Percentiles rank a stretch among this genome's conserved stretches.
These are phyloP conservation scores for Russula ochroleuca DNA, from an alignment of 768 basidiomycete species.

Conservation along the genomic window DNA sequence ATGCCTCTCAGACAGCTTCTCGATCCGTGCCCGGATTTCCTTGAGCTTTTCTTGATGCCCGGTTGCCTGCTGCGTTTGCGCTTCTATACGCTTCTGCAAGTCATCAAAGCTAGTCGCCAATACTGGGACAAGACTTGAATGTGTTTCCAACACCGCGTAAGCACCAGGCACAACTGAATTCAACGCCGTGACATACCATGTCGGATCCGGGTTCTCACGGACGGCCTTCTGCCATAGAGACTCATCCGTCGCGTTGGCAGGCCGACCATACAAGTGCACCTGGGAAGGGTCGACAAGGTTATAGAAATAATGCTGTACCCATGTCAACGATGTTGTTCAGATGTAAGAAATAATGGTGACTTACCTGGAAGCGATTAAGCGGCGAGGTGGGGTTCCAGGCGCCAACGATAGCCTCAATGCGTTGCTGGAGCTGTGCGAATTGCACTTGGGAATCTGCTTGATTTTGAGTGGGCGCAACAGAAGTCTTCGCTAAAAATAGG, in stretches of 20 bases:
- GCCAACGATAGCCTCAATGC: constrained; percentile 58
- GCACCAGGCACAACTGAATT: constrained; percentile 7
- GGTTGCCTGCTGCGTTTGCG: constrained; percentile 61
- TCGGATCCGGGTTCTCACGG: constrained; percentile 77
- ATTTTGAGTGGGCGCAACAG: constrained; percentile 39
- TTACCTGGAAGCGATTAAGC: constrained; percentile 77
- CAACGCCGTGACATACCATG: constrained; percentile 47
- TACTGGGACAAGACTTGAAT: constrained; percentile 65
- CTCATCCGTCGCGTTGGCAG: constrained; percentile 67
- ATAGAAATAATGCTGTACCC: constrained; percentile 70
- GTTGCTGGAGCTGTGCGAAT: constrained; percentile 48
- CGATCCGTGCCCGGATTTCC: constrained; percentile 65
- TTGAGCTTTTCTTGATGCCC: constrained; percentile 65
- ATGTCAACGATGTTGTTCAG: background rate
- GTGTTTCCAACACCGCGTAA: constrained; percentile 5
- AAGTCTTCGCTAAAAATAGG: constrained; percentile 31
- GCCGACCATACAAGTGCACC: constrained; percentile 63
- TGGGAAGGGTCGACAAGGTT: constrained; percentile 72
- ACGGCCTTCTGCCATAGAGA: constrained; percentile 73
- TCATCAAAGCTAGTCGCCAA: constrained; percentile 81
- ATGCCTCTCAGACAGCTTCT: constrained; percentile 57
- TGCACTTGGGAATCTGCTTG: constrained; percentile 61
- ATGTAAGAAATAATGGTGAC: constrained; percentile 23
- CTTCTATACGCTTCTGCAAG: constrained; percentile 71
- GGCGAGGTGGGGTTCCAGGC: constrained; percentile 70